phyloP scores from a whole-genome alignment of 768 basidiomycete genomes.

The Amanita molliuscula region DNA sequence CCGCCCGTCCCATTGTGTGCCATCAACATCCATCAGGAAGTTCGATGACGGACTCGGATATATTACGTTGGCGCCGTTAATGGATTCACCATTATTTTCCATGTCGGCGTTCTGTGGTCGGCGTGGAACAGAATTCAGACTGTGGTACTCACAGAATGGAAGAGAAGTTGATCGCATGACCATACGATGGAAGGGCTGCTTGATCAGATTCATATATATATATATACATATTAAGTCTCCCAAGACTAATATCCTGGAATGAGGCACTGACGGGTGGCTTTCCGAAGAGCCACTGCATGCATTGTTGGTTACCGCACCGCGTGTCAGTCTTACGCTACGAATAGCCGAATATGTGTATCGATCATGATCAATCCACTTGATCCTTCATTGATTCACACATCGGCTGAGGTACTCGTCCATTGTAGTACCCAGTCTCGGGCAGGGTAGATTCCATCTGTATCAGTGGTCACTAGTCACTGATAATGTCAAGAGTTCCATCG shows the following conservation, averaged over 20 bases:
- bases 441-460: background rate
- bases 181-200: background rate
- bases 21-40: background rate
- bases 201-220: too few species aligned
- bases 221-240: background rate
- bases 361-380: slow-evolving; percentile 5
- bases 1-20: background rate
- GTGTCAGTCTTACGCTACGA: background rate
- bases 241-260: background rate
- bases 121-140: background rate
- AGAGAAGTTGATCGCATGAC: background rate
- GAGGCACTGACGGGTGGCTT: slow-evolving; percentile 24
- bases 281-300: slow-evolving; percentile 10
- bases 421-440: background rate
- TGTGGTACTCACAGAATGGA: background rate
- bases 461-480: background rate
- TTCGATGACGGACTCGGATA: background rate
- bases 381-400: background rate
- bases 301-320: background rate
- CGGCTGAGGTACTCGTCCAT: background rate
- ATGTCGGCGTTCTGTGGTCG: background rate
- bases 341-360: background rate
- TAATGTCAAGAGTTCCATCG: background rate
- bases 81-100: background rate
- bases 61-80: background rate